These are phyloP conservation scores for Psilocybe cyanescens DNA, from an alignment of 768 basidiomycete genomes.

Conservation along the genomic window DNA sequence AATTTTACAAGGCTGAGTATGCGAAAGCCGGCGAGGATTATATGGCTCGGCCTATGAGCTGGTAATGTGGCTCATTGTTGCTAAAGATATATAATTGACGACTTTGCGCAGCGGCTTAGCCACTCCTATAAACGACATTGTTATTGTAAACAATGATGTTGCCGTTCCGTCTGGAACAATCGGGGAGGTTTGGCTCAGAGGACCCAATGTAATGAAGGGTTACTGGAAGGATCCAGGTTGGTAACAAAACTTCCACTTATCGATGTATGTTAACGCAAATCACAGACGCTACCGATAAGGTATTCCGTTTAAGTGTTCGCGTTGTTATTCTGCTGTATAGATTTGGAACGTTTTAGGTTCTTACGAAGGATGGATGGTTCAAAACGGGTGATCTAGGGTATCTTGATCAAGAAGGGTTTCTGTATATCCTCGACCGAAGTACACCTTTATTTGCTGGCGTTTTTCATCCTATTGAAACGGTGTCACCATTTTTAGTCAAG, in stretches of 20 bases:
- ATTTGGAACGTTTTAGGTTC: constrained; percentile 10
- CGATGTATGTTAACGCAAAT: not conserved
- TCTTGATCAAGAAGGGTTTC: constrained; percentile 59
- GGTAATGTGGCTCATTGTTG: constrained; percentile 30
- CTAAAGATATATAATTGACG: not conserved
- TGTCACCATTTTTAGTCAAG: constrained; percentile 43
- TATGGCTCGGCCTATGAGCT: constrained; percentile 44
- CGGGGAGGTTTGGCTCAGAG: constrained; percentile 60
- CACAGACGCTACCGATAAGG: constrained; percentile 46
- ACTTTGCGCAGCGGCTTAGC: constrained; percentile 48
- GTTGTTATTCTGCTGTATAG: not conserved
- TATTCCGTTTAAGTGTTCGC: constrained; percentile 9
- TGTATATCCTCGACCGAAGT: constrained; percentile 60
- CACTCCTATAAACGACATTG: constrained; percentile 58
- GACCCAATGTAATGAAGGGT: constrained; percentile 64
- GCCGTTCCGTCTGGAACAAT: constrained; percentile 38
- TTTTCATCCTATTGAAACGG: constrained; percentile 3
- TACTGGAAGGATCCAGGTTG: constrained; percentile 63
- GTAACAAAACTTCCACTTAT: constrained; percentile 6
- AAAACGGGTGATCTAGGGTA: constrained; percentile 57
- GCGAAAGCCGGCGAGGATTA: constrained; percentile 55
- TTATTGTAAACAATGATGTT: constrained; percentile 46
- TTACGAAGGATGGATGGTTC: constrained; percentile 62
- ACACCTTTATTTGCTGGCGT: constrained; percentile 17
- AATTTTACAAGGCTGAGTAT: not conserved